Evolutionary conservation across 768 basidiomycete genomes (phyloP), one percentile per base, ranked within the genome.

Genomic region (Termitomyces sp.): DNA sequence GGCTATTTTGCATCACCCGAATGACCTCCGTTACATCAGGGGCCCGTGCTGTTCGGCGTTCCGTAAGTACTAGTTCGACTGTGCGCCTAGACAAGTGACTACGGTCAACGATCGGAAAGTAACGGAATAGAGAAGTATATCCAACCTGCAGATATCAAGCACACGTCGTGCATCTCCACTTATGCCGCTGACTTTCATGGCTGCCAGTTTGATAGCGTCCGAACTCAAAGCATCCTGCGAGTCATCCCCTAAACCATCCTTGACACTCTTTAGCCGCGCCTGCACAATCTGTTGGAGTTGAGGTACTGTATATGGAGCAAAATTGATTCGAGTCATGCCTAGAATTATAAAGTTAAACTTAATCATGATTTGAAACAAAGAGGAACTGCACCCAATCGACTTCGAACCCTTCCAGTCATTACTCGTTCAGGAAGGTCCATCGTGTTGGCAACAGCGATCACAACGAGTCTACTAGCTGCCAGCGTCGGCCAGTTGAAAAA

Each of bases 401-500:
- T 95, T 52, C 92, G 81, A 46, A 98, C 95, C 53, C 96, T 86
- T 0, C 94, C 94, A 3, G 80, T 88, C 84, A 99, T 89, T 11
- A 89, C 90, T 42, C 96, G 80, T 69, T 98, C 96, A 0, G 97
- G 97, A 51, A 98, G 78, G 65, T 98, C 96, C 91, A 97, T 96
- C 29, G 96, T 94, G 66, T 98, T 99, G 7, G 97, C 97, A 1
- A 99, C 94, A 0, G 97, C 96, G 48, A 99, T 82, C 2, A 99
- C 97, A 49, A 98, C 86, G 5, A 99, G 80, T 68, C 90, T 91
- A 54, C 93, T 94, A 18, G 85, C 86, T 0, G 82, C 79, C 48
- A 97, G 76, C 3, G 94, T 96, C 2, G 97, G 97, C 97, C 97
- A 99, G 67, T 99, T 98, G 80, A 98, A 98, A 72, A 99, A 98